Conservation (phyloP, 306 rosid species). For the Cucurbita maxima region DNA sequence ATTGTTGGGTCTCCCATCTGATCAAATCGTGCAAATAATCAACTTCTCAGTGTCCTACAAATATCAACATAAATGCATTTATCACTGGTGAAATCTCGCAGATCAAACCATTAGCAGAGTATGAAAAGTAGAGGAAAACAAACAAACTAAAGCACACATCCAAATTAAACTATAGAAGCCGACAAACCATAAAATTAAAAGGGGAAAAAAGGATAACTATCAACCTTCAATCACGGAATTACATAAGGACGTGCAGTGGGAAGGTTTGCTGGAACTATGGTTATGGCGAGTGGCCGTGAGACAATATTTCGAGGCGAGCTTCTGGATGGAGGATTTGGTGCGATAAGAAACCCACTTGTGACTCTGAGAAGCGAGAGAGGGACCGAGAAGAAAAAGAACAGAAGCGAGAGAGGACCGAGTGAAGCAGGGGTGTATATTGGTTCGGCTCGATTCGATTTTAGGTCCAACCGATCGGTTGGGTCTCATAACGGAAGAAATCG, state of each 20-base stretch:
- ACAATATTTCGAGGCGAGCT: too few species aligned
- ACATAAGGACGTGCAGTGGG: background rate
- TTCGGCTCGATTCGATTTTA: too few species aligned
- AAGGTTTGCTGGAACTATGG: background rate
- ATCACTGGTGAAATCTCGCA: background rate
- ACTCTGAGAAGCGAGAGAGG: too few species aligned
- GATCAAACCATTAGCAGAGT: background rate
- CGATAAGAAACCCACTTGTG: too few species aligned
- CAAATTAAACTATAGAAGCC: background rate
- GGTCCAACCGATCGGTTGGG: too few species aligned
- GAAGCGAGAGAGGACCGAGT: too few species aligned
- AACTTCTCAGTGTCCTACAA: background rate
- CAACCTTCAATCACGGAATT: background rate
- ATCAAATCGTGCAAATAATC: background rate
- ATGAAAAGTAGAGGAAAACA: background rate
- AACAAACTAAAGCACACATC: background rate
- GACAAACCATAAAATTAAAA: background rate
- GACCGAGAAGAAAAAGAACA: too few species aligned
- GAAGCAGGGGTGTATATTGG: too few species aligned
- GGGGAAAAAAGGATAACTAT: background rate
- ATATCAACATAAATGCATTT: background rate
- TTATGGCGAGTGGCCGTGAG: too few species aligned
- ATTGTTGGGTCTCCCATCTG: conserved; percentile 48
- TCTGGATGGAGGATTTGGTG: too few species aligned
- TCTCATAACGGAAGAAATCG: too few species aligned